A percentile compares a stretch with the other conserved stretches of the same genome.
Evolutionary conservation across 371 early-diverging fungal genomes (phyloP).

Genomic region (Nematocida sp.): DNA sequence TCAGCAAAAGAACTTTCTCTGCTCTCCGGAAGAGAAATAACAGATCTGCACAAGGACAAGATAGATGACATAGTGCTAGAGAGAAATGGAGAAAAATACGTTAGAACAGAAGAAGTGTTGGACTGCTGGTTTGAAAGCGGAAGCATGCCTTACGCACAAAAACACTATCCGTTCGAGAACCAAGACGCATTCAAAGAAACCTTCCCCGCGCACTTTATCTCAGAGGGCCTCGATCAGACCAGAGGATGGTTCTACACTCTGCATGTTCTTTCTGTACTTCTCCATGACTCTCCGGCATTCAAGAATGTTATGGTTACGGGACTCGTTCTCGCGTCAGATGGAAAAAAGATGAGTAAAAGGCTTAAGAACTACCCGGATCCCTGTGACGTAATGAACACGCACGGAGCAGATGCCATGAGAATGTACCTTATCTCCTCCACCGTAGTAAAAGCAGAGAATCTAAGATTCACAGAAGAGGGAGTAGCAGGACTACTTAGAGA

Average conservation of each 20-base stretch:
- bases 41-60: slow-evolving; percentile 89
- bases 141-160: slow-evolving; percentile 98
- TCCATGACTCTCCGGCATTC: slow-evolving; percentile 93
- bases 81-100: slow-evolving; percentile 72
- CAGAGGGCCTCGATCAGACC: slow-evolving; percentile 99
- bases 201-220: slow-evolving; percentile 99
- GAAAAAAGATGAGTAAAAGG: slow-evolving; percentile 99
- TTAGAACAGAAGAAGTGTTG: slow-evolving; percentile 92
- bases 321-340: slow-evolving; percentile 91
- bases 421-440: slow-evolving; percentile 96
- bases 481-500: slow-evolving; percentile 88
- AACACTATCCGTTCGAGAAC: slow-evolving; percentile 85
- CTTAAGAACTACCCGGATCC: slow-evolving; percentile 99
- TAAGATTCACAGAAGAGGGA: slow-evolving; percentile 93
- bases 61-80: slow-evolving; percentile 94
- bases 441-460: slow-evolving; percentile 91
- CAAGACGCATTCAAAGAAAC: slow-evolving; percentile 70
- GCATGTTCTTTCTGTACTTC: slow-evolving; percentile 90
- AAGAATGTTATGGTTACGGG: slow-evolving; percentile 98
- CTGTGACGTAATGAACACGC: slow-evolving; percentile 74
- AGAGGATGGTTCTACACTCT: slow-evolving; percentile 99
- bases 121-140: slow-evolving; percentile 99
- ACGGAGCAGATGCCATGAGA: slow-evolving; percentile 93
- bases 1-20: slow-evolving; percentile 82
- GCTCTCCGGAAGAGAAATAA: slow-evolving; percentile 70